These are phyloP conservation scores for Calendula officinalis DNA, from an alignment of 129 eudicot genomes.

Conservation along the genomic window DNA sequence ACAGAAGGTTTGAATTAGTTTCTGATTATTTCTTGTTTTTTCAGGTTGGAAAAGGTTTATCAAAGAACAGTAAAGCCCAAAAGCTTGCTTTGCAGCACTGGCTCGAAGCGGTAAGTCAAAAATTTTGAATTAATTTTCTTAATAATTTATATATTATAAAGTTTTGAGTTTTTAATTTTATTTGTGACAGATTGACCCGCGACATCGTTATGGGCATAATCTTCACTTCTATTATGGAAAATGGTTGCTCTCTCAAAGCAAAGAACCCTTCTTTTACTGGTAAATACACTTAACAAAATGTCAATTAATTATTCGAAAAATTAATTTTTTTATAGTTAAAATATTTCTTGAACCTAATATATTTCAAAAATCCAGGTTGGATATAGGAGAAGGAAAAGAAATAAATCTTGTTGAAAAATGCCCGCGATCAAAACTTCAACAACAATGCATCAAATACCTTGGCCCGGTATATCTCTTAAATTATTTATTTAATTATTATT, in stretches of 20 bases:
- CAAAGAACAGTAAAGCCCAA: slow-evolving; percentile 62
- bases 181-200: slow-evolving; percentile 64
- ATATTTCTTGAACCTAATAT: slow-evolving; percentile 17
- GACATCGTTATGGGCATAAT: slow-evolving; percentile 86
- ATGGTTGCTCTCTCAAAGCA: slow-evolving; percentile 55
- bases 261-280: slow-evolving; percentile 89
- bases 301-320: not conserved
- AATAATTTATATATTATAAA: not conserved
- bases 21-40: not conserved
- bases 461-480: slow-evolving; percentile 63
- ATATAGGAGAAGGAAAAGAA: slow-evolving; percentile 86
- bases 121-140: not conserved
- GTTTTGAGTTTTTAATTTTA: not conserved
- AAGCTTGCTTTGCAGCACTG: slow-evolving; percentile 80
- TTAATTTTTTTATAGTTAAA: not conserved
- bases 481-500: not conserved
- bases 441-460: slow-evolving; percentile 72
- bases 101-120: slow-evolving; percentile 77
- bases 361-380: slow-evolving; percentile 50
- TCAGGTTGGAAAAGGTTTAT: slow-evolving; percentile 74
- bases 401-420: slow-evolving; percentile 69
- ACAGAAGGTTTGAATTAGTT: not conserved
- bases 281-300: slow-evolving; percentile 17
- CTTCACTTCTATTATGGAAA: slow-evolving; percentile 68
- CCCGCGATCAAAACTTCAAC: slow-evolving; percentile 65